These are phyloP conservation scores for Trapa incisa DNA, from an alignment of 345 rosid genomes.

Conservation along the genomic window DNA sequence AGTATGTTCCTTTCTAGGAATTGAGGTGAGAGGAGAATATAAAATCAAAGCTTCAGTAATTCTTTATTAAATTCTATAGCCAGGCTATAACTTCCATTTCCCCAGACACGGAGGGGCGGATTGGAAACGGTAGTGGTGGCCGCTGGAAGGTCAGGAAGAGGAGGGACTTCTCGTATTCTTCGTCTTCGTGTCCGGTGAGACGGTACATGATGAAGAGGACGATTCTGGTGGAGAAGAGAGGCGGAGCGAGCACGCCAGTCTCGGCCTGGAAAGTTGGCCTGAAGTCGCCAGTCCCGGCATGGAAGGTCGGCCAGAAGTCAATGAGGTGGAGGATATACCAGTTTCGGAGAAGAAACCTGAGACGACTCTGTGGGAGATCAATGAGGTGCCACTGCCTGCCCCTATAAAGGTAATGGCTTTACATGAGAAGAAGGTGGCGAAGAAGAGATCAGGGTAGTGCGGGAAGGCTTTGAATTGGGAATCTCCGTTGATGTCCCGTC, in stretches of 20 bases:
- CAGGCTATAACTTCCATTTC: too few relatives aligned
- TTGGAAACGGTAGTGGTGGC: slow-evolving; percentile 14
- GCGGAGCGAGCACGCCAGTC: slow-evolving; percentile 58
- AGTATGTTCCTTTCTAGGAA: slow-evolving; percentile 31
- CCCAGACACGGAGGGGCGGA: slow-evolving; percentile 19
- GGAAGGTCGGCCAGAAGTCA: not conserved
- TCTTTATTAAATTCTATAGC: too few relatives aligned
- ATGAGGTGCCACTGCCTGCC: too few relatives aligned
- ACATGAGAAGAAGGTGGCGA: too few relatives aligned
- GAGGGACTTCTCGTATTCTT: slow-evolving; percentile 75
- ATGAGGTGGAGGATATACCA: slow-evolving; percentile 10
- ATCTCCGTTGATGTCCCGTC: too few relatives aligned
- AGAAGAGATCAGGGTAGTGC: too few relatives aligned
- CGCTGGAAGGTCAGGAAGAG: slow-evolving; percentile 74
- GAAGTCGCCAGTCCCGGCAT: slow-evolving; percentile 21
- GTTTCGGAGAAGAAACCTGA: too few relatives aligned
- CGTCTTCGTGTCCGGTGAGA: slow-evolving; percentile 60
- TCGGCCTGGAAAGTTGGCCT: slow-evolving; percentile 42
- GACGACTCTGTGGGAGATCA: too few relatives aligned
- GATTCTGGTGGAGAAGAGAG: slow-evolving; percentile 48
- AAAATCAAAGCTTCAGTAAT: too few relatives aligned
- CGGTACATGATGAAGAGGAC: slow-evolving; percentile 59
- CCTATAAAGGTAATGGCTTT: too few relatives aligned
- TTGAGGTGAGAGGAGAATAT: slow-evolving; percentile 17
- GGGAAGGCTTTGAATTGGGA: too few relatives aligned